A percentile compares a stretch with the other conserved stretches of the same genome.
These are phyloP conservation scores for Aspergillus uvarum DNA, from an alignment of 2,329 filamentous ascomycete species.

Conservation along the genomic window DNA sequence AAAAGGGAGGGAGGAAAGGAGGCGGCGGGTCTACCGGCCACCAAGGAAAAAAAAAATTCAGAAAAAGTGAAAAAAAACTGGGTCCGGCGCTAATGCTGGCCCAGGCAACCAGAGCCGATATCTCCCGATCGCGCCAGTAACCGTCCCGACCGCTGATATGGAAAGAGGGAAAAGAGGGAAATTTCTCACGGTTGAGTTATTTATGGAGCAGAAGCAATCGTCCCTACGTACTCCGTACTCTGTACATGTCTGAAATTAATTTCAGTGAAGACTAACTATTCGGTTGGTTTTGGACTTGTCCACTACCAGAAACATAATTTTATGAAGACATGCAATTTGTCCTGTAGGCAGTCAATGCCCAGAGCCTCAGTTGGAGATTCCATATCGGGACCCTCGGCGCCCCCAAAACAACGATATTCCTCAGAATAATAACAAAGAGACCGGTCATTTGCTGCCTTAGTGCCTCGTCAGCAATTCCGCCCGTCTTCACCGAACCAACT, in stretches of 20 bases:
- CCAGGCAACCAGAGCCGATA: slow-evolving; percentile 36
- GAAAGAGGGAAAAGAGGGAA: not conserved
- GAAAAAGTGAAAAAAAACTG: slow-evolving; percentile 21
- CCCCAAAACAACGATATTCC: not conserved
- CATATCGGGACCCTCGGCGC: not conserved
- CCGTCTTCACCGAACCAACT: slow-evolving; percentile 16
- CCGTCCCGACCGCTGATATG: slow-evolving; percentile 15
- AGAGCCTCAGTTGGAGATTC: not conserved
- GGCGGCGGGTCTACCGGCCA: not conserved
- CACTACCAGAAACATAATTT: not conserved
- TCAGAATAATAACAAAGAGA: not conserved
- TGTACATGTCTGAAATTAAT: no score
- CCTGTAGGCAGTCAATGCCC: not conserved
- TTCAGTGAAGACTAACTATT: not conserved
- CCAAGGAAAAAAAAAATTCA: slow-evolving; percentile 3
- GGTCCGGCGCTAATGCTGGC: slow-evolving; percentile 25
- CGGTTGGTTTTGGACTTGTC: not conserved
- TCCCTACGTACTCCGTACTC: not conserved
- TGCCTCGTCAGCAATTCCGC: slow-evolving; percentile 9
- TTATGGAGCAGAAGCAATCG: not conserved
- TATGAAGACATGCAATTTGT: not conserved
- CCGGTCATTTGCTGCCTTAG: not conserved
- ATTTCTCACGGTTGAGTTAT: slow-evolving; percentile 2
- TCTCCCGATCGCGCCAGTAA: slow-evolving; percentile 38
- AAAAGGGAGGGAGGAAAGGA: slow-evolving; percentile 1